Conservation (phyloP, 345 rosid genomes). For the Cardamine chenopodiifolia region DNA sequence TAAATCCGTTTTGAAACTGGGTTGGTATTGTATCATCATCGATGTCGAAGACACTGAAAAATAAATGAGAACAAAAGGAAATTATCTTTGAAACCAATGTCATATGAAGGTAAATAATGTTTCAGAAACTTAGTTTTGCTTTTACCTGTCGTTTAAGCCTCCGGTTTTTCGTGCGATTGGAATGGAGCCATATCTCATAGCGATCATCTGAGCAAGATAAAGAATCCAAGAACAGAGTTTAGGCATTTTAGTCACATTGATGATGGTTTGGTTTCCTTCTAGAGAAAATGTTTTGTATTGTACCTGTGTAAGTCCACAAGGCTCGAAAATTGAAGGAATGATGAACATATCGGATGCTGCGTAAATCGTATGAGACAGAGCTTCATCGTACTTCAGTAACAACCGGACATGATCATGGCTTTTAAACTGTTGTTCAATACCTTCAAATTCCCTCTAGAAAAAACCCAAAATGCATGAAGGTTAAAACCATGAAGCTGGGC, state of each 20-base stretch:
- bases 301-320: slow-evolving; percentile 99
- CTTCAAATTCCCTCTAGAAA: slow-evolving; percentile 86
- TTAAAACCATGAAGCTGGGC: background rate
- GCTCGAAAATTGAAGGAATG: slow-evolving; percentile 96
- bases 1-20: slow-evolving; percentile 73
- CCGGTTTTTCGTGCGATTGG: slow-evolving; percentile 92
- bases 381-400: slow-evolving; percentile 83
- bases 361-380: slow-evolving; percentile 79
- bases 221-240: slow-evolving; percentile 16
- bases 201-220: slow-evolving; percentile 68
- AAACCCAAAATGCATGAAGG: slow-evolving; percentile 13
- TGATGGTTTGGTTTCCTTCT: slow-evolving; percentile 14
- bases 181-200: slow-evolving; percentile 89
- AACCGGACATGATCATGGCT: slow-evolving; percentile 69
- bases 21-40: slow-evolving; percentile 76
- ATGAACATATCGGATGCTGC: slow-evolving; percentile 93
- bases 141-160: slow-evolving; percentile 89
- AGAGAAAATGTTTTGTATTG: slow-evolving; percentile 5
- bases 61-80: slow-evolving; percentile 5
- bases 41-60: slow-evolving; percentile 74
- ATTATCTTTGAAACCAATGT: slow-evolving; percentile 22
- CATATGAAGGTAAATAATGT: background rate
- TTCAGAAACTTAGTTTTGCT: slow-evolving; percentile 12
- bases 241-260: background rate
- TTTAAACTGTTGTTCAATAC: slow-evolving; percentile 69